Evolutionary conservation across 306 rosid genomes (phyloP), one percentile per base, ranked within the genome.

Genomic region (Hylodesmum podocarpum): DNA sequence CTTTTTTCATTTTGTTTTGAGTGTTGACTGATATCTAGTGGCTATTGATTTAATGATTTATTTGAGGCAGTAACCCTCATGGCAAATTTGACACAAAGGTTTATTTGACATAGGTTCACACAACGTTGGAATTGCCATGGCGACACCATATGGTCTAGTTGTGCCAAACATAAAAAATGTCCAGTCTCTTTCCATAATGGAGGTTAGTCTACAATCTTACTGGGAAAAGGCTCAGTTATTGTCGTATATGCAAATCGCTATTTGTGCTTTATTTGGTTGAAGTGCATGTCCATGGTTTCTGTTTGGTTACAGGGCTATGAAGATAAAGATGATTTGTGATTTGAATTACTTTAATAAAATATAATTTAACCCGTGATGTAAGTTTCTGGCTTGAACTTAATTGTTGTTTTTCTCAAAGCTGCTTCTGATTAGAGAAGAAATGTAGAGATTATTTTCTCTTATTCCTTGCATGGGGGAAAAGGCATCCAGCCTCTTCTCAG

Each of bases 121-220:
- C 81, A 95, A 92, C 67, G 83, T 95, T 71, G 99, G 99, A 80
- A 79, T 95, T 70, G 97, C 97, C 61, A 92, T 92, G 94, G 97
- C 96, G 37, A 92, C 99, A 41, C 85, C 88, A 66, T 24, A 77
- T 67, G 99, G 99, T 84, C 70, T 95, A 62, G 99, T 91, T 68
- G 99, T 95, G 66, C 99, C 97, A 55, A 95, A 85, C 90, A 89
- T 95, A 80, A 89, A 95, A 86, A 88, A 83, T 83, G 99, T 88
- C 67, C 97, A 89, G 85, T 84, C 92, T 27, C 99, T 92, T 78
- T 95, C 97, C 49, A 86, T 92, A 31, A 77, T 89, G 83, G 97
- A 92, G 99, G 99, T 92, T 44, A 67, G 94, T 83, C 78, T 43
- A 49, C 21, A 14, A 46, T 54, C 58, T 10, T 78, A 13, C 34